These are phyloP conservation scores for Graphilbum sp. DNA, from an alignment of 2,329 filamentous ascomycete species.

Conservation along the genomic window DNA sequence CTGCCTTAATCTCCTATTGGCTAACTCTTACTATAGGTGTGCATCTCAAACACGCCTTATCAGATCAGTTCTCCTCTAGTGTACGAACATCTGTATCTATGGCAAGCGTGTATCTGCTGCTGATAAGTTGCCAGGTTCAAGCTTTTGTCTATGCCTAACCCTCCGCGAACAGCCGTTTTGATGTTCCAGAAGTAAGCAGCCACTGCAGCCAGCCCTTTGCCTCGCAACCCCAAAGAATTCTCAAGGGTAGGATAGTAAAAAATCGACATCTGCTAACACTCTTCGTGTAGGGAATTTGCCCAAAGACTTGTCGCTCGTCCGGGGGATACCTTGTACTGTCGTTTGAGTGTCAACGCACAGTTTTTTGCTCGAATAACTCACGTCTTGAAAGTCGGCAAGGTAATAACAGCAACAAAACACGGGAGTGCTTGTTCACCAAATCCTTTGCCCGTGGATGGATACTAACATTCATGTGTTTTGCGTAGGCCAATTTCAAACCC, in stretches of 20 bases:
- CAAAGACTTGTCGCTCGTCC: conserved; percentile 77
- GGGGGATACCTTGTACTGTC: conserved; percentile 75
- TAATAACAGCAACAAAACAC: too few species aligned
- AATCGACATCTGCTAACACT: too few species aligned
- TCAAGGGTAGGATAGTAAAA: too few species aligned
- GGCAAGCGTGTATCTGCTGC: neutral
- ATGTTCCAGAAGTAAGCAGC: conserved; percentile 43
- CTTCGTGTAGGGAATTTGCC: conserved; percentile 62
- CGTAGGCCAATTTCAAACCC: conserved; percentile 84
- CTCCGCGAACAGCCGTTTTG: conserved; percentile 62
- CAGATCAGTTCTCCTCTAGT: conserved; percentile 82
- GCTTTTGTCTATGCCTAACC: conserved; percentile 64
- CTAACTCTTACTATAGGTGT: conserved; percentile 49
- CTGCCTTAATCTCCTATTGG: neutral
- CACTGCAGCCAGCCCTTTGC: too few species aligned
- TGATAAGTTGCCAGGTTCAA: conserved; percentile 34
- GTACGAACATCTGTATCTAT: too few species aligned
- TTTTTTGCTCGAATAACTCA: conserved; percentile 56
- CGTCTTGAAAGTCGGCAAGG: conserved; percentile 76
- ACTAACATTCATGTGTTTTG: neutral
- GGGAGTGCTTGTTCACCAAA: too few species aligned
- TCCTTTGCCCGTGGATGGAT: too few species aligned
- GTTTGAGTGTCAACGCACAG: conserved; percentile 84
- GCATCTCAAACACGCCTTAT: conserved; percentile 64
- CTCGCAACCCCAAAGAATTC: too few species aligned